Conservation (phyloP, 345 rosid species). For the Acer yangbiense region DNA sequence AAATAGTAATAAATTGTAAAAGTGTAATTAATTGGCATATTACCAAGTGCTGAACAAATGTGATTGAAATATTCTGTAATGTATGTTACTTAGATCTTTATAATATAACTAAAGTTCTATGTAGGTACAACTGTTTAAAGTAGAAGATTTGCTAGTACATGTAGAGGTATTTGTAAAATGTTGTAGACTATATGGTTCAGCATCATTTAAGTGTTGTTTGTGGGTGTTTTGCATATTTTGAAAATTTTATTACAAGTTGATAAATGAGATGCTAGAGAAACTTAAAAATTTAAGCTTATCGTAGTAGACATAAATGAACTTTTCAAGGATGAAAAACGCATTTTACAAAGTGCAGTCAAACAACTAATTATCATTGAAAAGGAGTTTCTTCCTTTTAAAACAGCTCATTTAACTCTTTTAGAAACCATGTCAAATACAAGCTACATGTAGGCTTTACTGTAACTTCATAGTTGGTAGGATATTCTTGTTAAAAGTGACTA, state of each 20-base stretch:
- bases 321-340: background rate
- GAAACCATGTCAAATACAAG: background rate
- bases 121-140: background rate
- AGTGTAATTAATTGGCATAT: background rate
- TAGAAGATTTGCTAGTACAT: too few species aligned
- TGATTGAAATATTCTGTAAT: conserved; percentile 3
- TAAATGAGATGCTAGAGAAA: background rate
- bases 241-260: background rate
- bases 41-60: background rate
- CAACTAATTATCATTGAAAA: too few species aligned
- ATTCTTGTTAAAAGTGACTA: background rate
- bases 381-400: background rate
- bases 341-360: background rate
- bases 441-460: background rate
- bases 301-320: background rate
- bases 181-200: background rate
- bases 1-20: too few species aligned
- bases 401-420: background rate
- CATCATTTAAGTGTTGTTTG: background rate
- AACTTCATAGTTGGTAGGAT: background rate
- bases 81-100: background rate
- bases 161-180: background rate
- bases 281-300: background rate
- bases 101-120: background rate
- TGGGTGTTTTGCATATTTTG: background rate